Evolutionary conservation across 2,329 filamentous ascomycete species (phyloP), one percentile per base, ranked within the genome.

Genomic region (Hymenoscyphus salicellus): DNA sequence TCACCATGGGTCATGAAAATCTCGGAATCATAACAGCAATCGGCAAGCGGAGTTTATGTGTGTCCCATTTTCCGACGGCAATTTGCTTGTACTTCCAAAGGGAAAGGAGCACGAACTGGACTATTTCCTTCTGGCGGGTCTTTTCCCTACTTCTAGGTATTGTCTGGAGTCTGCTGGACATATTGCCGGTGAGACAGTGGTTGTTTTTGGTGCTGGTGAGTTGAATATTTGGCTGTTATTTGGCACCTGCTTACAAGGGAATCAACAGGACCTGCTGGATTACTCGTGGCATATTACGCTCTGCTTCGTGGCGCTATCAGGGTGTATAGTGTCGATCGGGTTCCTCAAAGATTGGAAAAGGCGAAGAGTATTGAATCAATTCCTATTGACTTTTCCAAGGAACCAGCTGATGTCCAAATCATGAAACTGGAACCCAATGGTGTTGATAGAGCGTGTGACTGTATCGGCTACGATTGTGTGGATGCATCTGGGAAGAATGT

Each of bases 1-100:
- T 46, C 41, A 46, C 83, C 46, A 71, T 79, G 2, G 91, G 92
- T 65, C 93, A 97, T 75, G 93, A 97, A 74, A 96, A 96, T 74
- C 92, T 91, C 1, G 93, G 93, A 5, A 84, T 82, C 28, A 86
- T 96, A 10, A 83, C 88, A 38, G 85, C 90, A 67, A 79, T 83
- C 55, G 93, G 93, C 92, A 96, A 72, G 87, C 86, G 2, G 85
- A 89, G 72, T 89, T 86, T 64, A 76, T 89, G 20, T 80, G 86
- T 3, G 83, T 89, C 1, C 87, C 87, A 0, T 89, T 85, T 64
- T 87, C 87, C 1, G 87, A 89, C 71, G 89, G 89, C 77, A 89
- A 89, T 65, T 84, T 84, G 5, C 75, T 90, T 36, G 83, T 83
- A 61, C 76, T 90, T 1, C 87, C 87, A 0, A 77, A 81, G 6